These are phyloP conservation scores for Stellera chamaejasme DNA, from an alignment of 345 rosid genomes.

Conservation along the genomic window DNA sequence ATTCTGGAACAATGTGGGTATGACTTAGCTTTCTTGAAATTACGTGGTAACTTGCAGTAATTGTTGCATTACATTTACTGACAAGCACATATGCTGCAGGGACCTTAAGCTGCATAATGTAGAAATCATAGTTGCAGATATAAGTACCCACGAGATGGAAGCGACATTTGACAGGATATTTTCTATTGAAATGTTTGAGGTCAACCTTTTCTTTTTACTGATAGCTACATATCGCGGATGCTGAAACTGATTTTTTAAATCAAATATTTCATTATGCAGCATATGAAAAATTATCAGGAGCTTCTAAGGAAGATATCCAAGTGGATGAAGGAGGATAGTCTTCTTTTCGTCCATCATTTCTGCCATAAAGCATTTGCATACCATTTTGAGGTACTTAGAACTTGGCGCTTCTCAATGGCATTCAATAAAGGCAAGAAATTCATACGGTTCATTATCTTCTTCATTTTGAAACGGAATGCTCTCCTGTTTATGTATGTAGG, in stretches of 20 bases:
- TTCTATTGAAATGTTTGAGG: constrained; percentile 94
- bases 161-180: constrained; percentile 57
- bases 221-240: neutral
- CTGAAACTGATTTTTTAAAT: neutral
- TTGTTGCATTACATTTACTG: constrained; percentile 2
- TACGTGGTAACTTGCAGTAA: neutral
- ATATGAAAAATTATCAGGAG: constrained; percentile 74
- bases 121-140: constrained; percentile 74
- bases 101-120: constrained; percentile 50
- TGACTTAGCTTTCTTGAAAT: neutral
- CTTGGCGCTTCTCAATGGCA: neutral
- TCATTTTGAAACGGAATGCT: neutral
- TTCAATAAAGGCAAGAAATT: neutral
- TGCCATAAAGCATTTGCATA: constrained; percentile 84
- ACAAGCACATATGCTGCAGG: constrained; percentile 22
- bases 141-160: constrained; percentile 70
- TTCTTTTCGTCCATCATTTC: constrained; percentile 76
- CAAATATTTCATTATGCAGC: constrained; percentile 27
- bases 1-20: constrained; percentile 68
- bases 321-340: constrained; percentile 81
- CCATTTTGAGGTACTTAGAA: constrained; percentile 60
- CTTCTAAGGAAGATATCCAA: constrained; percentile 68
- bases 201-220: constrained; percentile 10
- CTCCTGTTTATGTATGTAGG: constrained; percentile 28
- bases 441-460: constrained; percentile 13